A percentile compares a stretch with the other conserved stretches of the same genome.
These are phyloP conservation scores for Cucurbita pepo DNA, from an alignment of 306 rosid genomes.

Conservation along the genomic window DNA sequence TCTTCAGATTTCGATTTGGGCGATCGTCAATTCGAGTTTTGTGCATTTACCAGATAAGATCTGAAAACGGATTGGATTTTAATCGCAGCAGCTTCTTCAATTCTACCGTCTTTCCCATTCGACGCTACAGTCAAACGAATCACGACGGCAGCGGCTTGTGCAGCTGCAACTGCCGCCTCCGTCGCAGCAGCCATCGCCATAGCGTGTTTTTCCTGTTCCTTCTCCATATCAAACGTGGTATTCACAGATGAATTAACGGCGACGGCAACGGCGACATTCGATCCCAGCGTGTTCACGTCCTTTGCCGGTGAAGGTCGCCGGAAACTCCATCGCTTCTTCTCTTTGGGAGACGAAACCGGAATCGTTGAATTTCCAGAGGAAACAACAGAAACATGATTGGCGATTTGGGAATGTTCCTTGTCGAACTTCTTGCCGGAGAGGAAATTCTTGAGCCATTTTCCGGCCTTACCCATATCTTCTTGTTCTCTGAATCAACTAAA, in stretches of 20 bases:
- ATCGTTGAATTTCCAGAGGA: slow-evolving; percentile 34
- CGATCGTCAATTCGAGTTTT: not conserved
- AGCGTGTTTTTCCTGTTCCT: slow-evolving; percentile 52
- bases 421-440: slow-evolving; percentile 58
- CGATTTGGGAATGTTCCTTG: slow-evolving; percentile 19
- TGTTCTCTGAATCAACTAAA: slow-evolving; percentile 2
- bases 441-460: slow-evolving; percentile 67
- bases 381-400: slow-evolving; percentile 17
- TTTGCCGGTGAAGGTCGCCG: slow-evolving; percentile 65
- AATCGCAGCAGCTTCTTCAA: slow-evolving; percentile 55
- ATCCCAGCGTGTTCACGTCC: slow-evolving; percentile 25
- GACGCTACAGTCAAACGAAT: slow-evolving; percentile 32
- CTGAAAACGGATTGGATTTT: slow-evolving; percentile 72
- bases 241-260: slow-evolving; percentile 8
- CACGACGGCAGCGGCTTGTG: slow-evolving; percentile 58
- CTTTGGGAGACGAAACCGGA: slow-evolving; percentile 48
- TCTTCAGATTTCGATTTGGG: not conserved
- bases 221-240: slow-evolving; percentile 20
- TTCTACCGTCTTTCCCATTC: slow-evolving; percentile 13
- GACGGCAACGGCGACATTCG: slow-evolving; percentile 5
- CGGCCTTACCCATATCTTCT: slow-evolving; percentile 50
- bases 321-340: slow-evolving; percentile 83
- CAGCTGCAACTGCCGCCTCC: slow-evolving; percentile 46
- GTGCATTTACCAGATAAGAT: slow-evolving; percentile 48
- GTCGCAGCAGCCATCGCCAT: slow-evolving; percentile 55